A percentile compares a stretch with the other conserved stretches of the same genome.
phyloP scores from a whole-genome alignment of 2,329 filamentous ascomycete genomes.

The Epichloe coenophiala region DNA sequence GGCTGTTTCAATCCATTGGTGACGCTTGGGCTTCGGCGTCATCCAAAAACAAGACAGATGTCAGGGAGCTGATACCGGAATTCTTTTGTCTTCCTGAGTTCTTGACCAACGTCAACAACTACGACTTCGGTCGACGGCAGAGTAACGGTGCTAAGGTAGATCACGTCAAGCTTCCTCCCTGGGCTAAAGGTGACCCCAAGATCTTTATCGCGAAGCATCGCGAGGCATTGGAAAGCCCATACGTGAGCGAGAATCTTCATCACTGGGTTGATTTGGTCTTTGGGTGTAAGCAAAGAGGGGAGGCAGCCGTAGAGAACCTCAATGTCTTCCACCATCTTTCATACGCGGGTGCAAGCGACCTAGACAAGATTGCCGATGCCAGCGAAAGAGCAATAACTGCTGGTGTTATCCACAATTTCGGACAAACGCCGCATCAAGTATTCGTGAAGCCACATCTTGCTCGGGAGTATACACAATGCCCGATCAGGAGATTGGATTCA shows the following conservation, averaged over 20 bases:
- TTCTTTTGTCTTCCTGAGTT: constrained; percentile 97
- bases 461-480: constrained; percentile 55
- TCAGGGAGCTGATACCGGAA: constrained; percentile 87
- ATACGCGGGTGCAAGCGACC: constrained; percentile 83
- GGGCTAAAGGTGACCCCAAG: constrained; percentile 91
- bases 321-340: constrained; percentile 96
- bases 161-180: constrained; percentile 78
- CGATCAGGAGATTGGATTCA: constrained; percentile 60
- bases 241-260: constrained; percentile 80
- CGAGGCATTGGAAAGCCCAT: constrained; percentile 87
- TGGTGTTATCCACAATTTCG: constrained; percentile 96
- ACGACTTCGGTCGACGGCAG: constrained; percentile 83
- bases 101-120: constrained; percentile 81
- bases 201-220: constrained; percentile 93
- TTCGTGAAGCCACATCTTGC: constrained; percentile 69
- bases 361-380: constrained; percentile 81
- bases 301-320: constrained; percentile 77
- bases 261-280: constrained; percentile 96
- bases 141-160: constrained; percentile 69
- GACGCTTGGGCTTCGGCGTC: constrained; percentile 88
- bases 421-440: constrained; percentile 91
- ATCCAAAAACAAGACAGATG: constrained; percentile 79
- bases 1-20: constrained; percentile 85
- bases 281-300: constrained; percentile 89
- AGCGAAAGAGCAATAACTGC: constrained; percentile 81